Percentiles rank a stretch among this genome's conserved stretches.
phyloP scores from a whole-genome alignment of 1,139 yeast species.

The Candida sojae region DNA sequence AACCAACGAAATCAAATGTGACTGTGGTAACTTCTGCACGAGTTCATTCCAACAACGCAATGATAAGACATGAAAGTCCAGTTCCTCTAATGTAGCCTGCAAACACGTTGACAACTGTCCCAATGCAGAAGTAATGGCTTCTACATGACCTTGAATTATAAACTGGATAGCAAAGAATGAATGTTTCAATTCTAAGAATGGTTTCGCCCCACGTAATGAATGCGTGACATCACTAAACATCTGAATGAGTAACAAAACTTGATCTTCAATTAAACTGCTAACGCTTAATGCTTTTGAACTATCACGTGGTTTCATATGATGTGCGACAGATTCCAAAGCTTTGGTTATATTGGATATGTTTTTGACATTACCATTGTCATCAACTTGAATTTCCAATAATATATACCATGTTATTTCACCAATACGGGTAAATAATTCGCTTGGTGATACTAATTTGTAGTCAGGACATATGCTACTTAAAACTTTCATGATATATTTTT shows the following conservation, averaged over 20 bases:
- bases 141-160: slow-evolving; percentile 61
- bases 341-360: slow-evolving; percentile 35
- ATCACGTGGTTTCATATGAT: slow-evolving; percentile 17
- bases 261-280: slow-evolving; percentile 45
- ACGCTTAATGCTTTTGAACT: slow-evolving; percentile 18
- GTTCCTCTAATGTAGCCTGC: slow-evolving; percentile 73
- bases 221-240: slow-evolving; percentile 79
- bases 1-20: slow-evolving; percentile 50
- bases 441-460: slow-evolving; percentile 34
- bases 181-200: slow-evolving; percentile 69
- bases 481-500: slow-evolving; percentile 53
- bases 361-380: slow-evolving; percentile 26
- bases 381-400: slow-evolving; percentile 37
- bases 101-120: slow-evolving; percentile 89
- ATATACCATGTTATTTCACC: slow-evolving; percentile 48
- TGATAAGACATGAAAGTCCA: slow-evolving; percentile 62
- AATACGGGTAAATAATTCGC: slow-evolving; percentile 45
- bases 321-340: slow-evolving; percentile 45
- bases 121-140: slow-evolving; percentile 69
- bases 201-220: slow-evolving; percentile 68
- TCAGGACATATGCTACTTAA: slow-evolving; percentile 56
- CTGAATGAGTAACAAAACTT: slow-evolving; percentile 75
- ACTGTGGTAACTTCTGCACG: slow-evolving; percentile 49
- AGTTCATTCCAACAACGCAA: slow-evolving; percentile 68
- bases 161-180: slow-evolving; percentile 76